Conservation (phyloP, 805 yeast species). For the Candida nemodendra region DNA sequence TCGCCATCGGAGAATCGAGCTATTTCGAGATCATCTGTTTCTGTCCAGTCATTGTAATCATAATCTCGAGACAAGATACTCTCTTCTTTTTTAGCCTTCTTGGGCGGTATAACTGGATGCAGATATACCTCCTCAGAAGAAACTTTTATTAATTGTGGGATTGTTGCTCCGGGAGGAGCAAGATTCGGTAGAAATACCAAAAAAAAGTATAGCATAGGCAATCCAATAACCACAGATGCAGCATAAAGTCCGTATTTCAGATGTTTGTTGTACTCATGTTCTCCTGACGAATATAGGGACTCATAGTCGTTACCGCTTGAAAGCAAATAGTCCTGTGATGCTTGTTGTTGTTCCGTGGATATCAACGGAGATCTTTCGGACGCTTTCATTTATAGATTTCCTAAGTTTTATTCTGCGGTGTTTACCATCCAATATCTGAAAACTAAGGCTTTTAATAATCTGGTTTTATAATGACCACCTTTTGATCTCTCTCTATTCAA, state of each 20-base stretch:
- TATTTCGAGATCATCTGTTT: constrained; percentile 12
- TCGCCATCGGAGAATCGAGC: constrained; percentile 15
- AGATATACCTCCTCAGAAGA: constrained; percentile 22
- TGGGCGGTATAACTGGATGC: constrained; percentile 30
- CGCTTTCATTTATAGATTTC: too few species aligned
- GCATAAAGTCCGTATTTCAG: constrained; percentile 11
- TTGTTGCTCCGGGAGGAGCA: constrained; percentile 32
- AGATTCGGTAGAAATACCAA: constrained; percentile 31
- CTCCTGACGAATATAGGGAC: too few species aligned
- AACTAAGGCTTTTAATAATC: too few species aligned
- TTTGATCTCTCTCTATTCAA: too few species aligned
- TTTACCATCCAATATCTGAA: too few species aligned
- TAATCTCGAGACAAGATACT: constrained; percentile 10
- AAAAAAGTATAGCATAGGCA: constrained; percentile 28
- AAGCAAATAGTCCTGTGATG: too few species aligned
- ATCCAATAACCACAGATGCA: constrained; percentile 10
- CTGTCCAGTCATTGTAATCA: constrained; percentile 22
- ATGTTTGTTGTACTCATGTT: constrained; percentile 8
- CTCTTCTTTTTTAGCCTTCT: background rate
- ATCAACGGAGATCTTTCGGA: too few species aligned
- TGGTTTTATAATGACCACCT: too few species aligned
- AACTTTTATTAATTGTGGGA: constrained; percentile 28
- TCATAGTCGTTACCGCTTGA: too few species aligned
- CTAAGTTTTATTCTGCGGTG: too few species aligned
- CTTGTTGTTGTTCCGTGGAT: too few species aligned